Percentiles rank a stretch among this genome's conserved stretches.
Conservation (phyloP, 306 rosid species). For the Quercus variabilis region DNA sequence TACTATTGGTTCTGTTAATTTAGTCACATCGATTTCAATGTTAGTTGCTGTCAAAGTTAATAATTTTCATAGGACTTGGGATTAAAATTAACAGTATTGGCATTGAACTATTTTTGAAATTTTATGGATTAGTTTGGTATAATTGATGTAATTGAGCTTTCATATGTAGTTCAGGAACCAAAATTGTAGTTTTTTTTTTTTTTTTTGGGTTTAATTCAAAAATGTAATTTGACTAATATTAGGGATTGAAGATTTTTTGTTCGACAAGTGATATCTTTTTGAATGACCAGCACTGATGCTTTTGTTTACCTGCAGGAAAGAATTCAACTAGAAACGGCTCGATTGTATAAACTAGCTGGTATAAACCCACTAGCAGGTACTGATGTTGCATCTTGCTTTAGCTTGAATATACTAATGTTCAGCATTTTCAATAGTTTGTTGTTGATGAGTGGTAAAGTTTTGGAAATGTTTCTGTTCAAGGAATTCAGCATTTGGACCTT, state of each 20-base stretch:
- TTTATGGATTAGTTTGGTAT: too few relatives aligned
- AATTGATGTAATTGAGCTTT: too few relatives aligned
- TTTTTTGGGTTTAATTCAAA: not conserved
- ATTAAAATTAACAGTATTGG: too few relatives aligned
- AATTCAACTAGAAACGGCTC: conserved; percentile 89
- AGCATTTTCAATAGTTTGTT: not conserved
- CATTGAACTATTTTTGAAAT: too few relatives aligned
- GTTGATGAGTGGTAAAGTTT: not conserved
- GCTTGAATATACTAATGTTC: not conserved
- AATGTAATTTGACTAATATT: not conserved
- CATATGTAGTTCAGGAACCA: too few relatives aligned
- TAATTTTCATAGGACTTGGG: too few relatives aligned
- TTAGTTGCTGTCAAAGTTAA: too few relatives aligned
- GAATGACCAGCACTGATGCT: conserved; percentile 18
- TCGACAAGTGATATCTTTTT: not conserved
- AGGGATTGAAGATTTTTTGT: not conserved
- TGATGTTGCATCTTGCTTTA: conserved; percentile 3
- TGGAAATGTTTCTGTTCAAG: not conserved
- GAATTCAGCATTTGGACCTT: not conserved
- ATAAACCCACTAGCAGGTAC: conserved; percentile 97
- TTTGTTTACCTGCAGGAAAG: conserved; percentile 67
- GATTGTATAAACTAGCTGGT: conserved; percentile 84
- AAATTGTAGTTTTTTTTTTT: not conserved
- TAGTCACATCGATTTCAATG: too few relatives aligned
- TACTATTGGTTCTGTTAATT: too few relatives aligned